Base-by-base conservation (phyloP, 495 filamentous ascomycete genomes). In the Tuber umbilicatum region DNA sequence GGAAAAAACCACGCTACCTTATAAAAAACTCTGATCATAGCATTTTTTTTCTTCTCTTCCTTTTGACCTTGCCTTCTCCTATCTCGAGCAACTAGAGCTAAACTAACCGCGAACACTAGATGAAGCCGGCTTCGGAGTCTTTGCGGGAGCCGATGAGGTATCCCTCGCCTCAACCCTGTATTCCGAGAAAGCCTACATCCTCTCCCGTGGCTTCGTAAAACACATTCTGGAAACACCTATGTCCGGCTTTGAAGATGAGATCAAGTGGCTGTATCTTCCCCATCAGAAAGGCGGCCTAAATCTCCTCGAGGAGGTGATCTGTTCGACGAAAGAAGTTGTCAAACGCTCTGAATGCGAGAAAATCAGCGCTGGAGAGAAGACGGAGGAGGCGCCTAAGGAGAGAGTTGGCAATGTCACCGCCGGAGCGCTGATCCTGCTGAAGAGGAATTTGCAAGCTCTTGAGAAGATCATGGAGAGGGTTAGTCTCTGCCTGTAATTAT, bases 1-100 rank as follows among this genome's bases (percentile, higher is more conserved):
- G 85, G 86, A 86, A 83, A 88, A 82, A 83, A 83, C 84, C 86
- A 84, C 84, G 85, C 87, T 87, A 86, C 86, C 86, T 88, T 82
- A 76, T 73, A 35, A 41, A 68, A 60, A 23, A n/a, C 71, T 35
- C 68, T 27, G 68, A 38, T 43, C 21, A 17, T 40, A 12, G 55
- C 45, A 43, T 19, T 2, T 50, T 41, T 27, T 47, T 27, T 43
- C 71, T 73, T 45, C 72, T 45, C 19, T 19, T 16, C 60, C 67
- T 60, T 43, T 41, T 42, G n/a, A 12, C n/a, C 5, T 21, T 60
- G 50, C n/a, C 19, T 23, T 74, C 21, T 40, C 16, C 23, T 21
- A 1, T 72, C 71, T 21, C 5, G 37, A 6, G 38, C 42, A 39
- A 3, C 23, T 72, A 43, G 43, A 67, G 31, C 72, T 74, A 42